phyloP scores from a whole-genome alignment of 2,329 filamentous ascomycete species.

The Tolypocladium sp. region DNA sequence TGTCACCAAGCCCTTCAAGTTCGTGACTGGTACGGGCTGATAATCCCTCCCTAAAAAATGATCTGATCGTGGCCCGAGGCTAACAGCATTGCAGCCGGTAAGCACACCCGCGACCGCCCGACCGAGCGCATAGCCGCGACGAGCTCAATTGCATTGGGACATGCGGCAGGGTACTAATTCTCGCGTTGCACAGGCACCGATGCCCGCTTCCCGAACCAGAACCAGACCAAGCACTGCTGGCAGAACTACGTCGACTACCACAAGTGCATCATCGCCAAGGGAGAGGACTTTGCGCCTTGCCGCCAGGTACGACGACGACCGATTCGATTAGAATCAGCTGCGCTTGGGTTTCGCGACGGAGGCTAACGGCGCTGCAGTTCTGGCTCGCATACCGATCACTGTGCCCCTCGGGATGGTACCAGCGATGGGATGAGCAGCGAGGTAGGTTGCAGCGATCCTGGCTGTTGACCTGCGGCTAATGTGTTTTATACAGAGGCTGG shows the following conservation, averaged over 20 bases:
- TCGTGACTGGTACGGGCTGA: conserved; percentile 80
- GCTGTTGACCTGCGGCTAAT: conserved; percentile 12
- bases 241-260: conserved; percentile 99
- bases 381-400: conserved; percentile 93
- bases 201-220: conserved; percentile 96
- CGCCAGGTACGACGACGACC: conserved; percentile 59
- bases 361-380: conserved; percentile 53
- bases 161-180: conserved; percentile 5
- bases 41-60: conserved; percentile 28
- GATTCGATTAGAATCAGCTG: neutral
- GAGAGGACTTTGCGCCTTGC: conserved; percentile 96
- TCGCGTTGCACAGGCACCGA: conserved; percentile 66
- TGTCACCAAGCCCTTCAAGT: conserved; percentile 99
- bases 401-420: conserved; percentile 89
- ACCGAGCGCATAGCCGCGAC: conserved; percentile 8
- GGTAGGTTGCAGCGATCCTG: conserved; percentile 45
- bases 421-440: conserved; percentile 95
- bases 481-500: conserved; percentile 44
- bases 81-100: conserved; percentile 37
- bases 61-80: conserved; percentile 27
- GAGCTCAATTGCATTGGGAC: conserved; percentile 16
- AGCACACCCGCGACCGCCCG: conserved; percentile 15
- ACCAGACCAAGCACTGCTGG: conserved; percentile 99
- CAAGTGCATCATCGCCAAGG: conserved; percentile 98
- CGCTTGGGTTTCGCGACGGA: neutral